Evolutionary conservation across 495 filamentous ascomycete species (phyloP).

Genomic region (Annulohypoxylon bovei): DNA sequence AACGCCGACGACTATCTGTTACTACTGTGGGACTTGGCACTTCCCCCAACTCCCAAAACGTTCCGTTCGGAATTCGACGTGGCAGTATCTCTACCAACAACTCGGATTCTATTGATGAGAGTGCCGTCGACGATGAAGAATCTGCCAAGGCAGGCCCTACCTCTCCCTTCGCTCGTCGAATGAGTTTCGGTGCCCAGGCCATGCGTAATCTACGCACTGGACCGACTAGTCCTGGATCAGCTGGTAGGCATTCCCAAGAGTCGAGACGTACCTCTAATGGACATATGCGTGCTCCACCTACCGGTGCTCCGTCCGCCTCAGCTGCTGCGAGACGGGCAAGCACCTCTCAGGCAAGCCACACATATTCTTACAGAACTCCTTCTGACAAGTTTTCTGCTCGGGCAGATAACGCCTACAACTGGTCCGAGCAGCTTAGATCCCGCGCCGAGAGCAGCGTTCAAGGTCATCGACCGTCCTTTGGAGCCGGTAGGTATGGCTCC

Average conservation of each 20-base stretch:
- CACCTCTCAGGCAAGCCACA: constrained; percentile 63
- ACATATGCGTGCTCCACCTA: constrained; percentile 26
- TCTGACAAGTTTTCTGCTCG: constrained; percentile 68
- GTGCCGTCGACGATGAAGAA: constrained; percentile 83
- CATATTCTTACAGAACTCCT: constrained; percentile 62
- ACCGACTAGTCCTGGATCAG: constrained; percentile 58
- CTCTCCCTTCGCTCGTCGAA: constrained; percentile 82
- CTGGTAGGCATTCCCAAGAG: constrained; percentile 57
- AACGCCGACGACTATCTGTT: constrained; percentile 87
- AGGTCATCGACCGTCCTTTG: constrained; percentile 59
- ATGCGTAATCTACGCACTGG: constrained; percentile 63
- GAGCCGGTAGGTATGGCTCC: constrained; percentile 53
- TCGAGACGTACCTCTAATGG: constrained; percentile 38
- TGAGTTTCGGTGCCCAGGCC: constrained; percentile 92
- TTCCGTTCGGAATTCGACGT: constrained; percentile 66
- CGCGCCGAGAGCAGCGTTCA: constrained; percentile 86
- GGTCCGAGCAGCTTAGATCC: constrained; percentile 91
- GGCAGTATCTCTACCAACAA: constrained; percentile 79
- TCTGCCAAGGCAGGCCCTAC: constrained; percentile 62
- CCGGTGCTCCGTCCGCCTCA: constrained; percentile 38
- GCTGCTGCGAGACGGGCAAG: constrained; percentile 45
- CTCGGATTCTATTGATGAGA: constrained; percentile 85
- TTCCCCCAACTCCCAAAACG: constrained; percentile 73
- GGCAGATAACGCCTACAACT: constrained; percentile 90
- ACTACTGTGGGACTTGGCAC: constrained; percentile 82